Evolutionary conservation across 371 early-diverging fungal species (phyloP).

Genomic region (Mucor velutinosus): DNA sequence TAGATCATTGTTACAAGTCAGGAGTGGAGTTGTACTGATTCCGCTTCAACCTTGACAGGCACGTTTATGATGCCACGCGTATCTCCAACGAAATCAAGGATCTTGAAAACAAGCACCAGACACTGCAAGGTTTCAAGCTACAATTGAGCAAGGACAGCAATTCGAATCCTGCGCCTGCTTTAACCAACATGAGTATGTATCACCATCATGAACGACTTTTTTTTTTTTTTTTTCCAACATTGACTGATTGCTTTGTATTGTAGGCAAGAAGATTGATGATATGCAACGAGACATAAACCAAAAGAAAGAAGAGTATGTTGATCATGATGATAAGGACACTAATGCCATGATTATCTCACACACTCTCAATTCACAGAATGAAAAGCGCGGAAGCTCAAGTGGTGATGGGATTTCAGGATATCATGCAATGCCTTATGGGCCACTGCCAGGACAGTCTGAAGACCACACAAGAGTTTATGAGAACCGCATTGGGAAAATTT

Average conservation of each 20-base stretch:
- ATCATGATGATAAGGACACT: neutral
- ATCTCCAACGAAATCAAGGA: slow-evolving; percentile 5
- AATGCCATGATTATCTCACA: neutral
- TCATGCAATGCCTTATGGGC: neutral
- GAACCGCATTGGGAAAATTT: neutral
- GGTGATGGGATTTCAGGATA: neutral
- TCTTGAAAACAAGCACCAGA: slow-evolving; percentile 1
- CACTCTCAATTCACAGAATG: neutral
- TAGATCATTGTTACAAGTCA: too few relatives aligned
- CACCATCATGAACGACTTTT: neutral
- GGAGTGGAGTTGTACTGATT: too few relatives aligned
- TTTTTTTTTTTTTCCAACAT: neutral
- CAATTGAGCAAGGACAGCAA: neutral
- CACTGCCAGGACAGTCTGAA: neutral
- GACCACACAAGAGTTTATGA: neutral
- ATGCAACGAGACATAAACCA: neutral
- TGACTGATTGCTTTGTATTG: neutral
- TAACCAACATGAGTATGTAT: slow-evolving; percentile 7
- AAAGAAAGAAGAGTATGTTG: slow-evolving; percentile 7
- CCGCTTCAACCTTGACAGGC: neutral
- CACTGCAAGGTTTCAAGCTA: neutral
- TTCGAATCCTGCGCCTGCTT: neutral
- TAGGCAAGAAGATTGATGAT: slow-evolving; percentile 4
- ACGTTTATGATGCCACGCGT: slow-evolving; percentile 12
- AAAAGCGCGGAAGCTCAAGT: neutral